Evolutionary conservation across 1,284 basidiomycete species (phyloP).

Genomic region (Fomes fomentarius): DNA sequence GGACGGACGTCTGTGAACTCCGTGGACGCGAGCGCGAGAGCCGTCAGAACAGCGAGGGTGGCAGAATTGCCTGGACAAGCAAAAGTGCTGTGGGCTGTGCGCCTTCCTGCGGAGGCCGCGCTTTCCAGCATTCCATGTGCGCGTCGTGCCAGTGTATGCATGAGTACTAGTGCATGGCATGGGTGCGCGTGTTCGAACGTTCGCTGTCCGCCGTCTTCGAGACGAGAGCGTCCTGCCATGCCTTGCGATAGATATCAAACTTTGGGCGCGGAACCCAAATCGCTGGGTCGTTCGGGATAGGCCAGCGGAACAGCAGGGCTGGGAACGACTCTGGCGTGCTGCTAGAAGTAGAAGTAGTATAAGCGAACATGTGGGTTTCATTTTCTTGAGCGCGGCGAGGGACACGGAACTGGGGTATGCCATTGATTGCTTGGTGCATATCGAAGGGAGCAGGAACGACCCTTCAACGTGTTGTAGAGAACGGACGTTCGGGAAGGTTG

Average conservation of each 20-base stretch:
- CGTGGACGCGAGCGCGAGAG: background rate
- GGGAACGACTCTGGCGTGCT: constrained; percentile 1
- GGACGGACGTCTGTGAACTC: too few species aligned
- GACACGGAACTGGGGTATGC: background rate
- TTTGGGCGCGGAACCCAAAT: constrained; percentile 7
- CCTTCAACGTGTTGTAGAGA: constrained; percentile 5
- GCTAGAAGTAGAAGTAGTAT: background rate
- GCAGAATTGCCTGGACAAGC: background rate
- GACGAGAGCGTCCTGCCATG: too few species aligned
- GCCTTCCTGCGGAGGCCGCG: constrained; percentile 11
- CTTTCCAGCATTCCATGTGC: constrained; percentile 12
- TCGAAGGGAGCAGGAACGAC: background rate
- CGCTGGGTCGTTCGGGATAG: constrained; percentile 1
- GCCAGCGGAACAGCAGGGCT: constrained; percentile 5
- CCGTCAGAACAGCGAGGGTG: background rate
- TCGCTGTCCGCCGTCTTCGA: too few species aligned
- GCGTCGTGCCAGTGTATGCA: too few species aligned
- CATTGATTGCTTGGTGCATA: background rate
- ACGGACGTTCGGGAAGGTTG: background rate
- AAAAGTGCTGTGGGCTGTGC: background rate
- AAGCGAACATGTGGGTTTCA: constrained; percentile 13
- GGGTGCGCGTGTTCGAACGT: too few species aligned
- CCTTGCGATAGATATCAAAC: constrained; percentile 8
- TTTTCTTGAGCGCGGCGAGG: background rate
- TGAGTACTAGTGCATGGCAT: too few species aligned